A percentile compares a stretch with the other conserved stretches of the same genome.
phyloP scores from a whole-genome alignment of 306 rosid genomes.

The Notholithocarpus densiflorus region DNA sequence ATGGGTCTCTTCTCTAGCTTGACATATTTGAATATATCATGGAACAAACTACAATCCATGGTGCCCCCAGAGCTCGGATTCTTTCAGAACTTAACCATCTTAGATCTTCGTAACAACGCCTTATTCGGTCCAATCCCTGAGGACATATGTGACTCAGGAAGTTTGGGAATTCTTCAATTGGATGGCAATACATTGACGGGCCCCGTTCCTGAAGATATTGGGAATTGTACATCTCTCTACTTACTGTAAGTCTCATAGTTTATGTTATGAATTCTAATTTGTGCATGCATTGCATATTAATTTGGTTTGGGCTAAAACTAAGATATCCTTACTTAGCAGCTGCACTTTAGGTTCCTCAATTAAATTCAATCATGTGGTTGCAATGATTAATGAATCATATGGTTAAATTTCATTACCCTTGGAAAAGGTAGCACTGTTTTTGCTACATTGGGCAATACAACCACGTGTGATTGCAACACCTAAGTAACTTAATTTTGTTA shows the following conservation, averaged over 20 bases:
- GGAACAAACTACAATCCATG: constrained; percentile 70
- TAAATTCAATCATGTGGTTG: too few species aligned
- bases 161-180: constrained; percentile 68
- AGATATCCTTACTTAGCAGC: too few species aligned
- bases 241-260: constrained; percentile 59
- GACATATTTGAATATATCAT: constrained; percentile 72
- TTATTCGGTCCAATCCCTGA: constrained; percentile 63
- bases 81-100: constrained; percentile 53
- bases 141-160: constrained; percentile 73
- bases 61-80: constrained; percentile 71
- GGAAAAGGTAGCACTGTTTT: too few species aligned
- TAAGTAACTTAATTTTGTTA: too few species aligned
- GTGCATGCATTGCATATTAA: background rate
- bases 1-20: constrained; percentile 56
- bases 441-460: too few species aligned
- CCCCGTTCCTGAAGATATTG: constrained; percentile 70
- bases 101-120: constrained; percentile 63
- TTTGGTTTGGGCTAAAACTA: too few species aligned
- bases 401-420: too few species aligned
- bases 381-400: too few species aligned
- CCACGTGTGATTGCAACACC: too few species aligned
- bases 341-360: too few species aligned
- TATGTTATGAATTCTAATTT: constrained; percentile 12
- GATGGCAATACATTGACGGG: constrained; percentile 78
- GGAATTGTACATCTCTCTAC: constrained; percentile 80